A percentile compares a stretch with the other conserved stretches of the same genome.
phyloP scores from a whole-genome alignment of 441 rosid species.

The Bruguiera hainesii region DNA sequence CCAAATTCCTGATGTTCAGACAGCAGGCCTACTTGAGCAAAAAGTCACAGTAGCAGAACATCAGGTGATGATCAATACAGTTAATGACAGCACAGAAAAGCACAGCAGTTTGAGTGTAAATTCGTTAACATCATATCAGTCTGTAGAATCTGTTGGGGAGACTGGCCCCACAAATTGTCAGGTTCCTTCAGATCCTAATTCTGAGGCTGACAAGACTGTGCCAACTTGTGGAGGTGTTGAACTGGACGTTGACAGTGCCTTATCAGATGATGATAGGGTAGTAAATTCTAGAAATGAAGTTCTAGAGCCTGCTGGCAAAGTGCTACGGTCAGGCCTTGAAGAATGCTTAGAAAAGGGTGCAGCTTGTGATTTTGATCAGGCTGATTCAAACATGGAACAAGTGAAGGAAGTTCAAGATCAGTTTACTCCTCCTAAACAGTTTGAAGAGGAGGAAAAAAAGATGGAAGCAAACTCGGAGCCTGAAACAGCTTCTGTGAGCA shows the following conservation, averaged over 20 bases:
- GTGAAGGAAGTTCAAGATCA: slow-evolving; percentile 19
- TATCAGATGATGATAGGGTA: slow-evolving; percentile 15
- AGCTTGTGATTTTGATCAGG: slow-evolving; percentile 10
- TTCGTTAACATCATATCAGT: slow-evolving; percentile 19
- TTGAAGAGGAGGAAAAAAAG: slow-evolving; percentile 18
- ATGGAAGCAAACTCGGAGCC: slow-evolving; percentile 14
- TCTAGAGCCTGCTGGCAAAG: slow-evolving; percentile 16
- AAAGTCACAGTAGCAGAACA: slow-evolving; percentile 9
- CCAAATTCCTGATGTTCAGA: slow-evolving; percentile 12
- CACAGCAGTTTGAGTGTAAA: slow-evolving; percentile 14
- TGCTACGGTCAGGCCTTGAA: not conserved
- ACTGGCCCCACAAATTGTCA: slow-evolving; percentile 27
- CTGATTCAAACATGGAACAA: slow-evolving; percentile 16
- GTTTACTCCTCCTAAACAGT: slow-evolving; percentile 16
- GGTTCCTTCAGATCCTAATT: slow-evolving; percentile 26
- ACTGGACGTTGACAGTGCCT: slow-evolving; percentile 25
- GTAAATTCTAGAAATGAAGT: slow-evolving; percentile 11
- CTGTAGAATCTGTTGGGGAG: slow-evolving; percentile 27
- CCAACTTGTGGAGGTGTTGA: slow-evolving; percentile 4
- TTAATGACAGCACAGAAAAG: slow-evolving; percentile 13
- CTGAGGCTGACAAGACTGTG: slow-evolving; percentile 17
- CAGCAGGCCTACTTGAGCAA: slow-evolving; percentile 22
- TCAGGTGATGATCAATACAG: slow-evolving; percentile 23
- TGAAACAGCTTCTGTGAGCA: slow-evolving; percentile 10
- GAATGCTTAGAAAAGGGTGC: slow-evolving; percentile 11